Evolutionary conservation across 169 alveolate genomes (phyloP), one percentile per base, ranked within the genome.

Genomic region (Toxoplasma gondii): DNA sequence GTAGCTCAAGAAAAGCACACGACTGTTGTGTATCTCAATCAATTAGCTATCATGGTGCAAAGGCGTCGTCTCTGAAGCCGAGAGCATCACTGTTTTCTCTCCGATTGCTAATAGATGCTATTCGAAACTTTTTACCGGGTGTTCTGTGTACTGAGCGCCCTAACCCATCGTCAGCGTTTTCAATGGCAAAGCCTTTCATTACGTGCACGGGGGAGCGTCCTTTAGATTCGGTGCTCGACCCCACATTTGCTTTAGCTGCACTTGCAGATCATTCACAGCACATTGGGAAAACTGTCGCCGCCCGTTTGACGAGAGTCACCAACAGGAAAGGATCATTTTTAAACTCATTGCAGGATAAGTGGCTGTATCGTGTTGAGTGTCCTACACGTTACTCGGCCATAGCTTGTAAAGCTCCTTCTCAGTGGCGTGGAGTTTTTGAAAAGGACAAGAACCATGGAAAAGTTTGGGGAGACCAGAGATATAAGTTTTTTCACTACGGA

Each of bases 171-270:
- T 49, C 22, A 49, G 58, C 22, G 12, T 49, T 0, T 49, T 17
- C 22, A 22, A 82, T 82, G 90, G 90, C 90, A 49, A 82, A 82
- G 38, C 90, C 90, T 12, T 82, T 22, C 67, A 44, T 82, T 16
- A 36, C 10, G 0, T 82, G 90, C 90, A 41, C 58, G 24, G 70
- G 36, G 67, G 69, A 82, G 41, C 54, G 90, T 29, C 90, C 90
- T 16, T 36, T 82, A 41, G 90, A 82, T 45, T 24, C 41, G 0
- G 27, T 39, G 70, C 39, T 43, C 90, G 90, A 82, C 67, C 67
- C 67, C 17, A 41, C 17, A 2, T 41, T 82, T 29, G 36, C 67
- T 7, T n/a, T 82, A 16, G 34, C 90, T 17, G 90, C 39, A 17
- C 41, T n/a, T 7, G 67, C 54, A 38, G 90, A 82, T 36, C 54